phyloP scores from a whole-genome alignment of 139 green algal species.

The Auxenochlorella pyrenoidosa region DNA sequence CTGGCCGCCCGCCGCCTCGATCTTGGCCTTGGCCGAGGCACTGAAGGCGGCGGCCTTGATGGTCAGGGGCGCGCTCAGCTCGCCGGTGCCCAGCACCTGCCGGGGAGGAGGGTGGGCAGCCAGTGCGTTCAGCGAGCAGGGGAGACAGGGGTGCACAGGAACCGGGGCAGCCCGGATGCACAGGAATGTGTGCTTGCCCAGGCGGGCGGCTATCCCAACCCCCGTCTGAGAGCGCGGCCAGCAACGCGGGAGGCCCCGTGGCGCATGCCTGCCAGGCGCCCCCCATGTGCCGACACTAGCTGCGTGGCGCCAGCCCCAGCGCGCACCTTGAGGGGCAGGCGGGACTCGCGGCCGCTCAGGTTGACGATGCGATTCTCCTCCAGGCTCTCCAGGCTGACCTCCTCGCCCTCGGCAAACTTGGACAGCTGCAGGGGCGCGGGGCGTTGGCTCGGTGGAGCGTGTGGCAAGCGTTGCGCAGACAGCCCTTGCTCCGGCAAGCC shows the following conservation, averaged over 20 bases:
- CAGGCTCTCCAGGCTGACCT: conserved; percentile 86
- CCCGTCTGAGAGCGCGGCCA: neutral
- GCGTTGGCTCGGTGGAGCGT: too few species aligned
- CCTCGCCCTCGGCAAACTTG: conserved; percentile 80
- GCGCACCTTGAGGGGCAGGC: conserved; percentile 92
- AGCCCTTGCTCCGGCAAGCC: too few species aligned
- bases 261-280: too few species aligned
- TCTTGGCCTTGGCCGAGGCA: conserved; percentile 81
- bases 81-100: conserved; percentile 91
- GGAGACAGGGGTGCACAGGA: neutral
- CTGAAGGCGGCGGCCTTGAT: conserved; percentile 91
- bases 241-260: too few species aligned
- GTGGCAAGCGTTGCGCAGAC: too few species aligned
- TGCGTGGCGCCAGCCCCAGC: too few species aligned
- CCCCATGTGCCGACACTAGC: too few species aligned
- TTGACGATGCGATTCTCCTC: conserved; percentile 85
- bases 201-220: neutral
- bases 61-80: conserved; percentile 76
- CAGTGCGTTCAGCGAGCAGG: too few species aligned
- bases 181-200: neutral
- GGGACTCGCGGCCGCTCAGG: conserved; percentile 77
- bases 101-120: too few species aligned
- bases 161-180: neutral
- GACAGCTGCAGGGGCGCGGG: conserved; percentile 60
- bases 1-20: conserved; percentile 88